Evolutionary conservation across 75 land plant genomes (phyloP).

Genomic region (Selaginella moellendorffii): DNA sequence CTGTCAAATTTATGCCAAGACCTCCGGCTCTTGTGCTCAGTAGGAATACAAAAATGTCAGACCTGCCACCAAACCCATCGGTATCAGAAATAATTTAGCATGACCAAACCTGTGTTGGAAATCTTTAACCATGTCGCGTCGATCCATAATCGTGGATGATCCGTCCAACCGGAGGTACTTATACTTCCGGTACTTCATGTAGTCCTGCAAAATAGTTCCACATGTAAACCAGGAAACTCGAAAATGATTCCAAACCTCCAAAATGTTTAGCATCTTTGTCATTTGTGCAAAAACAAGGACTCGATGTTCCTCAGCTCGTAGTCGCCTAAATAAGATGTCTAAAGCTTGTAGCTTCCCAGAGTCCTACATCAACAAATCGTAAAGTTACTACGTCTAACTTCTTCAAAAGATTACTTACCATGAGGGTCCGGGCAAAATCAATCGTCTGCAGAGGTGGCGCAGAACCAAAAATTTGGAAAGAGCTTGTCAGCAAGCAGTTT

Average conservation of each 20-base stretch:
- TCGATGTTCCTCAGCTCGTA: constrained; percentile 81
- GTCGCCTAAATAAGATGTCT: constrained; percentile 62
- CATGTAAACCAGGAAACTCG: neutral
- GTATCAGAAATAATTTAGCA: constrained; percentile 88
- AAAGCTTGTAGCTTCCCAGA: constrained; percentile 93
- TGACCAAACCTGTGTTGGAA: constrained; percentile 86
- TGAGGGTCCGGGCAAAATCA: constrained; percentile 94
- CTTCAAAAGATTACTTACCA: constrained; percentile 28
- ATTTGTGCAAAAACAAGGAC: constrained; percentile 98
- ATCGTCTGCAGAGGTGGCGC: constrained; percentile 83
- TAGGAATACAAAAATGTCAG: constrained; percentile 89
- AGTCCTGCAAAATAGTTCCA: constrained; percentile 84
- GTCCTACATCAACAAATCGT: constrained; percentile 32
- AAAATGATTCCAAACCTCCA: constrained; percentile 46
- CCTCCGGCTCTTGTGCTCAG: constrained; percentile 99
- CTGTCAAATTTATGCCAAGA: constrained; percentile 91
- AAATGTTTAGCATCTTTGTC: constrained; percentile 97
- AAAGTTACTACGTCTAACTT: neutral
- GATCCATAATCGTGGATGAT: constrained; percentile 89
- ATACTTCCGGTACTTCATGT: constrained; percentile 93
- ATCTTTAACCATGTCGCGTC: constrained; percentile 94
- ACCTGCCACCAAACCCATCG: constrained; percentile 56
- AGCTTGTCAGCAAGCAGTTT: constrained; percentile 51
- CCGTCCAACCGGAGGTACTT: constrained; percentile 90
- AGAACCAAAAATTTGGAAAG: constrained; percentile 80